A percentile compares a stretch with the other conserved stretches of the same genome.
These are phyloP conservation scores for Dryas integrifolia DNA, from an alignment of 331 rosid species.

Conservation along the genomic window DNA sequence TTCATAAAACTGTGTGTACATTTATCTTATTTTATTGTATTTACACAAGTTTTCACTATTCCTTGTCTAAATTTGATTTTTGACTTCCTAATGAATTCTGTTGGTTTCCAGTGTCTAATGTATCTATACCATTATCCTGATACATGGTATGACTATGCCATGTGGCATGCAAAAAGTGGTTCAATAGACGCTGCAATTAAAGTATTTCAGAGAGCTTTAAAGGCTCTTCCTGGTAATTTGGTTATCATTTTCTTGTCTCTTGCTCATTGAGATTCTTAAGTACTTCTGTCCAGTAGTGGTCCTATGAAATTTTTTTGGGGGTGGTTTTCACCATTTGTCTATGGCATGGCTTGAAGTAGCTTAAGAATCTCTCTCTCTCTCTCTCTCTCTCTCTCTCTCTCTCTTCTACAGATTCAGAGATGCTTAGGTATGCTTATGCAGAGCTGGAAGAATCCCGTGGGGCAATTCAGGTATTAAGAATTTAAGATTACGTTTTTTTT, in stretches of 20 bases:
- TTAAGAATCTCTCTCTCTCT: slow-evolving; percentile 1
- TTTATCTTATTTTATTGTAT: background rate
- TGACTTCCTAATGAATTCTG: background rate
- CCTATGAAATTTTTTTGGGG: background rate
- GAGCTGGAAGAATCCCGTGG: slow-evolving; percentile 99
- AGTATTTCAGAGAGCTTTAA: slow-evolving; percentile 89
- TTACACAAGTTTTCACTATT: background rate
- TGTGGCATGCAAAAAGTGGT: slow-evolving; percentile 94
- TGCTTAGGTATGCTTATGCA: slow-evolving; percentile 91
- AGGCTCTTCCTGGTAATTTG: slow-evolving; percentile 89
- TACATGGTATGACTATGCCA: slow-evolving; percentile 93
- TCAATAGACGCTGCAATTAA: slow-evolving; percentile 89
- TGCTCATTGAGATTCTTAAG: slow-evolving; percentile 13
- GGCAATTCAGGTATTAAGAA: slow-evolving; percentile 67
- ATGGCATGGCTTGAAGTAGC: slow-evolving; percentile 8
- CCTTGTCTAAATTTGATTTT: background rate
- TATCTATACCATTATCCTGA: slow-evolving; percentile 94
- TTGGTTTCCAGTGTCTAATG: slow-evolving; percentile 79
- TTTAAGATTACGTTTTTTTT: background rate
- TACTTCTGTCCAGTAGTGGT: slow-evolving; percentile 3
- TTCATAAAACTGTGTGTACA: background rate
- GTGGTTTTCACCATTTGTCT: background rate
- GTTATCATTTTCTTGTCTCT: slow-evolving; percentile 19
- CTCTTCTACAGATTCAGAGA: slow-evolving; percentile 55
- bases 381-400: background rate